Conservation (phyloP, 768 basidiomycete genomes). For the Hygrocybe coccinea region DNA sequence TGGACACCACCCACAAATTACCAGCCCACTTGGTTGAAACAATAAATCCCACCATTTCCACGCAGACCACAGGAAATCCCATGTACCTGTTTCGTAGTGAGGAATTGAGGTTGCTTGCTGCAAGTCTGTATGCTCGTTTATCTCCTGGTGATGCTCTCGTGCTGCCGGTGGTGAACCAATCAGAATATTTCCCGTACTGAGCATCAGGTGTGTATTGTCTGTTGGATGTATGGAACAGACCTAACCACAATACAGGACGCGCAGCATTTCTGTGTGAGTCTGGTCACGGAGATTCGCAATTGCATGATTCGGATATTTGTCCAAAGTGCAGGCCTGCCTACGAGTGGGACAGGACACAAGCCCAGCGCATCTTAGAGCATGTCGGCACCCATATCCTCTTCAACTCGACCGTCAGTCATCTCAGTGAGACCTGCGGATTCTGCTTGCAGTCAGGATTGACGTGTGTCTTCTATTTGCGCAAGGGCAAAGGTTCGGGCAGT, state of each 20-base stretch:
- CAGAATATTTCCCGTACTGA: constrained; percentile 17
- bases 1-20: constrained; percentile 1
- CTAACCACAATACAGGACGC: constrained; percentile 7
- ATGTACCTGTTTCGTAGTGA: constrained; percentile 25
- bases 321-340: constrained; percentile 4
- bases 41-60: constrained; percentile 22
- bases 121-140: constrained; percentile 18
- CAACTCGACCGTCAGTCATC: constrained; percentile 13
- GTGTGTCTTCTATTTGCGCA: constrained; percentile 19
- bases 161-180: constrained; percentile 15
- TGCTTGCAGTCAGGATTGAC: constrained; percentile 20
- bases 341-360: constrained; percentile 6
- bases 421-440: constrained; percentile 22
- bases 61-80: background rate
- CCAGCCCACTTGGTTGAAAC: constrained; percentile 22
- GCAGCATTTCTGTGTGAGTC: constrained; percentile 21
- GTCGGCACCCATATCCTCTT: constrained; percentile 25
- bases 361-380: constrained; percentile 24
- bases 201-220: constrained; percentile 15
- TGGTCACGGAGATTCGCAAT: background rate
- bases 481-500: constrained; percentile 18
- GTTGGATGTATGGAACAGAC: background rate
- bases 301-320: background rate
- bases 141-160: background rate
- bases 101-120: constrained; percentile 18